A percentile compares a stretch with the other conserved stretches of the same genome.
phyloP scores from a whole-genome alignment of 2,329 filamentous ascomycete species.

The Alternaria sp. region DNA sequence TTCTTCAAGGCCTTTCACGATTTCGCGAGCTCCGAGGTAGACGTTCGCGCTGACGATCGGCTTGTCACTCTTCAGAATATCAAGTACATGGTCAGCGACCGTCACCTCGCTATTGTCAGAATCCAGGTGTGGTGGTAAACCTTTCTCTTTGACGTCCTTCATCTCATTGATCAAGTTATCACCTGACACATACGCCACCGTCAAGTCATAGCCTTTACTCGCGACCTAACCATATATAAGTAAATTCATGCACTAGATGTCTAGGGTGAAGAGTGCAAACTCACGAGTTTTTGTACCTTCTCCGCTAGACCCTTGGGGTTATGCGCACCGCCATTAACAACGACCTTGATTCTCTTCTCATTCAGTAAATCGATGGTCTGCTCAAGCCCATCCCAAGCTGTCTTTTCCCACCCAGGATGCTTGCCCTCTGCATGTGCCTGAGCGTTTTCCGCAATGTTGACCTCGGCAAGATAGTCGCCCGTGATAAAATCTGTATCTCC shows the following conservation, averaged over 20 bases:
- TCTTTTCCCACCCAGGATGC: constrained; percentile 57
- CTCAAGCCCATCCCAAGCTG: constrained; percentile 59
- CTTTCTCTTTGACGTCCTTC: constrained; percentile 42
- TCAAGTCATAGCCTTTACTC: constrained; percentile 48
- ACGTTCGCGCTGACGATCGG: constrained; percentile 59
- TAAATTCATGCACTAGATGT: background rate
- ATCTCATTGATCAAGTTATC: constrained; percentile 55
- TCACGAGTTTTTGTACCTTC: constrained; percentile 53
- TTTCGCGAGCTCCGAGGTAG: constrained; percentile 59
- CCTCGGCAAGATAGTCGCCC: constrained; percentile 55
- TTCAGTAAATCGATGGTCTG: constrained; percentile 57
- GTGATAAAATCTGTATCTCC: constrained; percentile 53
- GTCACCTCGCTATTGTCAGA: constrained; percentile 49
- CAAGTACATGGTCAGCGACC: constrained; percentile 48
- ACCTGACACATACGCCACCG: constrained; percentile 57
- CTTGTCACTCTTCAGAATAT: constrained; percentile 49
- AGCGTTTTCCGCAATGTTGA: constrained; percentile 58
- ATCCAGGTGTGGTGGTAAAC: constrained; percentile 55
- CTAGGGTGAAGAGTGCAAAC: background rate
- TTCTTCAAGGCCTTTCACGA: constrained; percentile 39
- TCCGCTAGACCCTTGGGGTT: constrained; percentile 63
- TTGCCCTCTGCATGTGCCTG: constrained; percentile 51
- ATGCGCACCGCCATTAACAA: constrained; percentile 65
- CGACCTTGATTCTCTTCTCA: constrained; percentile 61
- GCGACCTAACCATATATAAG: constrained; percentile 33